Conservation (phyloP, 148 eudicot genomes). For the Fagopyrum tataricum region DNA sequence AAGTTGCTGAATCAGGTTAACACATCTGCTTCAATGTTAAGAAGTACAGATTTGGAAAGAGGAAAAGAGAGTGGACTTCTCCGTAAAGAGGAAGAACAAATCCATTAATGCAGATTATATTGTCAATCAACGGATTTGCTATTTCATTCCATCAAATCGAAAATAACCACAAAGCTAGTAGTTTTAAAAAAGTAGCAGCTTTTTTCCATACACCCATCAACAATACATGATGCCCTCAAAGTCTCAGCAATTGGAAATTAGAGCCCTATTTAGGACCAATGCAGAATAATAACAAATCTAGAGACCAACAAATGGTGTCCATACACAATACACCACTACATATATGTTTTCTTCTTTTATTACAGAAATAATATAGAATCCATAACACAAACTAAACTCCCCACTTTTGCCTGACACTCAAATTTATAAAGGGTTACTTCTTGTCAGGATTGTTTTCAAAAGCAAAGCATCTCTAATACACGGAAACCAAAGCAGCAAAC, state of each 20-base stretch:
- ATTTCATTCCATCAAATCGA: neutral
- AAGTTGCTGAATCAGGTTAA: neutral
- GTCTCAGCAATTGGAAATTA: neutral
- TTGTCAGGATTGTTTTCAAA: neutral
- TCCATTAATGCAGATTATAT: neutral
- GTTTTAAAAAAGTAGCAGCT: neutral
- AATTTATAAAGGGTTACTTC: neutral
- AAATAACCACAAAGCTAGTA: neutral
- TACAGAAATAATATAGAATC: neutral
- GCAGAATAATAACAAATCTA: neutral
- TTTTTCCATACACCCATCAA: neutral
- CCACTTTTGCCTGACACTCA: neutral
- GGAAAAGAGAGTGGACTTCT: neutral
- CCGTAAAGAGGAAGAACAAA: neutral
- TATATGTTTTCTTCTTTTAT: neutral
- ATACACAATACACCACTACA: neutral
- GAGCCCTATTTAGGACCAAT: neutral
- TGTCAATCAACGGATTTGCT: neutral
- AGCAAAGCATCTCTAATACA: neutral
- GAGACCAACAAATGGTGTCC: neutral
- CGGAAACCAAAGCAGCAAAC: neutral
- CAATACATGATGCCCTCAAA: neutral
- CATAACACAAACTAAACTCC: neutral
- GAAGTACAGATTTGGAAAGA: neutral
- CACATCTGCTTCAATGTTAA: neutral